Evolutionary conservation across 1,139 yeast species (phyloP), one percentile per base, ranked within the genome.

Genomic region (Geotrichum siamense): DNA sequence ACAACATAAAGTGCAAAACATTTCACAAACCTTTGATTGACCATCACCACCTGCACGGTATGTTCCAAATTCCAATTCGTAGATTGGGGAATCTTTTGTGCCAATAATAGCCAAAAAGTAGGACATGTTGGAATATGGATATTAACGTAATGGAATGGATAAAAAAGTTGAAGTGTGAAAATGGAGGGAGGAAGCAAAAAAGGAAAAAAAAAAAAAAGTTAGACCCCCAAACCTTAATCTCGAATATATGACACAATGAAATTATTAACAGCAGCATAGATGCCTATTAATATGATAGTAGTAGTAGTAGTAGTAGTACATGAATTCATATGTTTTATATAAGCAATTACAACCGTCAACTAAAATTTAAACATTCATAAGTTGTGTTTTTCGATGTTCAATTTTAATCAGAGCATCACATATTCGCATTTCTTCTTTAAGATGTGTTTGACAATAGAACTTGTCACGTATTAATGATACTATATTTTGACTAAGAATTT

Each of bases 21-120:
- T 17, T 21, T 13, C 12, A 42, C 56, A 17, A 48, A 61, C 65
- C 49, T 59, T 75, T 28, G 82, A 72, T 43, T 64, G 68, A 17
- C 78, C 94, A 62, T 68, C 91, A 49, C 71, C 78, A 22, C 75
- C 74, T 51, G 70, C 77, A 44, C 82, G 77, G 62, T 74, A 77
- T 0, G 94, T 78, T 2, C 93, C 84, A 50, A 91, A 82, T 59
- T 87, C 96, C 9, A 87, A 72, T 59, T 87, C 96, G 57, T 87
- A 91, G 3, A 93, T 61, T 0, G 96, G 96, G 50, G 76, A 76
- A 60, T 91, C 98, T 38, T 76, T 74, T 1, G 93, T 82, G 17
- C 97, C 97, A 35, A 91, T 76, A 42, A 91, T 82, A 13, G 94
- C 83, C 57, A 93, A 78, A 63, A 87, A 87, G 67, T 82, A 86